Evolutionary conservation across 192 early-diverging fungal species (phyloP), one percentile per base, ranked within the genome.

Genomic region (Backusella circina): DNA sequence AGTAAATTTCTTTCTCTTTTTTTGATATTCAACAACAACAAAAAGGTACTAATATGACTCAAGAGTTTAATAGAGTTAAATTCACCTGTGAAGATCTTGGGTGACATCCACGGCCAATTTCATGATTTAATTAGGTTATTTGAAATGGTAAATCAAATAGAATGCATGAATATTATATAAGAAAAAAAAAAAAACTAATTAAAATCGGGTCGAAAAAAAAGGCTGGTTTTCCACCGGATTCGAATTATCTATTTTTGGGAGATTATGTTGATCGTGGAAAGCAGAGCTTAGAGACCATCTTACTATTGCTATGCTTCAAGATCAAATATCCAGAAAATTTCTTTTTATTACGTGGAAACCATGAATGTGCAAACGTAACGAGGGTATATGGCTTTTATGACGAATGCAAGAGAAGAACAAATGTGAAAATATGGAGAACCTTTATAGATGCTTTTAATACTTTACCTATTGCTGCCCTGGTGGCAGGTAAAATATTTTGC

Each of bases 211-310:
- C 13, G 16, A 41, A 41, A 41, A 41, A 66, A 36, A 64, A 74
- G 73, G 91, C 93, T 81, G 97, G 97, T 32, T 97, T 94, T 81
- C 97, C 97, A 44, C 96, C 96, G 0, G 81, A 86, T 36, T 86
- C 94, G 73, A 98, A 98, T 87, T 99, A 96, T 83, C 84, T 97
- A 78, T 98, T 97, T 78, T 73, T 98, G 26, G 94, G 96, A 21
- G 97, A 99, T 83, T 99, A 98, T 85, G 97, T 99, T 18, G 97
- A 99, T 86, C 90, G 97, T 36, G 97, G 97, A 68, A 98, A 97
- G 82, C 92, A 95, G 83, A 92, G 90, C 74, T 86, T 99, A 50
- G 97, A 99, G 80, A 99, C 97, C 7, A 99, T 99, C 73, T 83
- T 96, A 16, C 80, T 99, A 76, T 85, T 99, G 71, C 90, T 99